These are phyloP conservation scores for Tylopilus subfusipes DNA, from an alignment of 768 basidiomycete species.

Conservation along the genomic window DNA sequence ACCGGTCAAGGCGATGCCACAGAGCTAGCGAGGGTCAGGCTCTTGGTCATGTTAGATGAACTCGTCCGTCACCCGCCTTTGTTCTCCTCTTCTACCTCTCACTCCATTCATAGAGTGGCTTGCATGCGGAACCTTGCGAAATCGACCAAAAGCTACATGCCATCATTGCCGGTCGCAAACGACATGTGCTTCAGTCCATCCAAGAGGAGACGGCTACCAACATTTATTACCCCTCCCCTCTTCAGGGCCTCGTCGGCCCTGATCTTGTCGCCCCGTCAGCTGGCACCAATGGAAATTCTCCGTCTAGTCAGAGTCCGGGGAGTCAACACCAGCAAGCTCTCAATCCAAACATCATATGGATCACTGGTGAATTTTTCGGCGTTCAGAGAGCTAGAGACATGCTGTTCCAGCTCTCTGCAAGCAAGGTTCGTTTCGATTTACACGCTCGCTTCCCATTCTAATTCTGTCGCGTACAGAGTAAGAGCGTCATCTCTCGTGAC, in stretches of 20 bases:
- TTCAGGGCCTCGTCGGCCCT: conserved; percentile 80
- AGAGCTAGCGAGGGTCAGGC: conserved; percentile 83
- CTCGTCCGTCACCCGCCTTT: conserved; percentile 54
- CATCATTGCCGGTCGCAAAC: conserved; percentile 88
- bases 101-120: conserved; percentile 59
- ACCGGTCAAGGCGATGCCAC: conserved; percentile 87
- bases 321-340: conserved; percentile 39
- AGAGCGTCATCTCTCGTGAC: conserved; percentile 86
- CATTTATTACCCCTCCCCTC: conserved; percentile 88
- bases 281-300: conserved; percentile 33
- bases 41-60: conserved; percentile 94
- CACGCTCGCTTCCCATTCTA: background rate
- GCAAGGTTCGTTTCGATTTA: conserved; percentile 54
- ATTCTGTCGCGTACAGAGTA: conserved; percentile 52
- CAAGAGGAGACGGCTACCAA: conserved; percentile 98
- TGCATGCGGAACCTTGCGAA: conserved; percentile 88
- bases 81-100: background rate
- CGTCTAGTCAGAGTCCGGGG: conserved; percentile 21
- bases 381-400: conserved; percentile 94
- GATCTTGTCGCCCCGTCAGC: conserved; percentile 46
- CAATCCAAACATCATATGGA: conserved; percentile 81
- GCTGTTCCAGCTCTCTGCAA: conserved; percentile 82
- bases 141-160: conserved; percentile 93
- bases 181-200: conserved; percentile 81
- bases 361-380: conserved; percentile 96